Evolutionary conservation across 805 yeast genomes (phyloP), one percentile per base, ranked within the genome.

Genomic region (Pichia cephalocereana): DNA sequence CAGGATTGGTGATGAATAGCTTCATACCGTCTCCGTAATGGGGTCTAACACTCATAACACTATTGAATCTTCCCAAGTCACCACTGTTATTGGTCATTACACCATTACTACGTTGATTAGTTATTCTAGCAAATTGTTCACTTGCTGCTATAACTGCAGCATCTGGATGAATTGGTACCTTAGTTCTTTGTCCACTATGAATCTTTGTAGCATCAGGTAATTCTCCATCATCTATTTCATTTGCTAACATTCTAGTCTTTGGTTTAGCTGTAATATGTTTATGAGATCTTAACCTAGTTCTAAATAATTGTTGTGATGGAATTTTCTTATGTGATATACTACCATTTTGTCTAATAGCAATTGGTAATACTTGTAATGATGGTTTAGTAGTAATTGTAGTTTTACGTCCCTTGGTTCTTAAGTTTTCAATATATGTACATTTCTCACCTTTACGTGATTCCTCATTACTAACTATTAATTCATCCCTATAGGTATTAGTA

Each of bases 141-240:
- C 63, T 54, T 15, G 65, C 64, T 27, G 56, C 65, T 28, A 64
- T 48, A 2, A 64, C 57, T 43, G 58, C 62, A 1, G 69, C 65
- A 45, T 64, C 67, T 6, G 68, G 65, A 43, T 63, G 62, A 7
- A 57, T 52, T 4, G 67, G 67, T 18, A 56, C 50, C 48, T 57
- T 63, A 5, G 66, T 61, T 40, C 54, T 57, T 3, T 58, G 60
- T 10, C 50, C 50, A 1, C 56, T 48, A 45, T 64, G 67, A 15
- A 65, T 55, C 48, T 57, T 48, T 17, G 59, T 64, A 14, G 68
- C 65, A 49, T 64, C 66, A 1, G 68, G 68, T 30, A 63, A 49
- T 49, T 79, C 86, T 34, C 71, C 77, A 47, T 83, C 87, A 52
- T 82, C 90, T 37, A 84, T 81, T 61, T 84, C 93, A 26, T 83